phyloP scores from a whole-genome alignment of 768 basidiomycete genomes.

The Cystobasidium tubakii region DNA sequence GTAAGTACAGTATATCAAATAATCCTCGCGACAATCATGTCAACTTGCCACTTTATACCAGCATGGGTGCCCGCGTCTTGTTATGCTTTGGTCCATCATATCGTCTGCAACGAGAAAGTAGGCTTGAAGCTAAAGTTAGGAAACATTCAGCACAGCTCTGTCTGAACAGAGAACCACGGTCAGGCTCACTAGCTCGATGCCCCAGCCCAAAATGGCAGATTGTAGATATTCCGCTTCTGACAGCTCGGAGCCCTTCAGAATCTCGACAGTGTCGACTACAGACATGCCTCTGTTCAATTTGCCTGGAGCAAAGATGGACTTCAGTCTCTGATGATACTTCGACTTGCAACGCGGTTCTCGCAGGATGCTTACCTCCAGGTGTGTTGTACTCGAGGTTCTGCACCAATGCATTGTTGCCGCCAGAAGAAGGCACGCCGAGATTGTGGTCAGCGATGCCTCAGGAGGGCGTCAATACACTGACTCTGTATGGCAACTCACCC shows the following conservation, averaged over 20 bases:
- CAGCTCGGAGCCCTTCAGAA: constrained; percentile 66
- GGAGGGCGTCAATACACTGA: too few species aligned
- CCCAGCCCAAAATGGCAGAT: constrained; percentile 86
- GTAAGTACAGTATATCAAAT: too few species aligned
- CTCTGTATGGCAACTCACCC: constrained; percentile 55
- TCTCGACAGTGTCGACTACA: constrained; percentile 85
- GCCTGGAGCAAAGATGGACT: constrained; percentile 50
- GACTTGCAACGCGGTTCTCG: neutral
- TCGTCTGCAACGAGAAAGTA: constrained; percentile 96
- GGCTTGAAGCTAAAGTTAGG: constrained; percentile 69
- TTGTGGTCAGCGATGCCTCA: neutral
- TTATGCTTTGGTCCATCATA: constrained; percentile 93
- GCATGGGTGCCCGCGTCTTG: constrained; percentile 87
- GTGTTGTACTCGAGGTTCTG: constrained; percentile 88
- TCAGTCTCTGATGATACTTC: neutral
- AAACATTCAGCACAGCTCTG: neutral
- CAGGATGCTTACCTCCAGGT: constrained; percentile 58
- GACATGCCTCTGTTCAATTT: constrained; percentile 97
- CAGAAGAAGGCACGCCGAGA: constrained; percentile 9
- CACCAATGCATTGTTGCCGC: constrained; percentile 24
- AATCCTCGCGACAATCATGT: neutral
- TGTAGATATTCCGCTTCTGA: constrained; percentile 80
- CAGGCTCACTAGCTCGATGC: constrained; percentile 71
- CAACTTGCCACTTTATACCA: constrained; percentile 66
- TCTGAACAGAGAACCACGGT: too few species aligned